Evolutionary conservation across 1,139 yeast species (phyloP), one percentile per base, ranked within the genome.

Genomic region (Candida sanyaensis): DNA sequence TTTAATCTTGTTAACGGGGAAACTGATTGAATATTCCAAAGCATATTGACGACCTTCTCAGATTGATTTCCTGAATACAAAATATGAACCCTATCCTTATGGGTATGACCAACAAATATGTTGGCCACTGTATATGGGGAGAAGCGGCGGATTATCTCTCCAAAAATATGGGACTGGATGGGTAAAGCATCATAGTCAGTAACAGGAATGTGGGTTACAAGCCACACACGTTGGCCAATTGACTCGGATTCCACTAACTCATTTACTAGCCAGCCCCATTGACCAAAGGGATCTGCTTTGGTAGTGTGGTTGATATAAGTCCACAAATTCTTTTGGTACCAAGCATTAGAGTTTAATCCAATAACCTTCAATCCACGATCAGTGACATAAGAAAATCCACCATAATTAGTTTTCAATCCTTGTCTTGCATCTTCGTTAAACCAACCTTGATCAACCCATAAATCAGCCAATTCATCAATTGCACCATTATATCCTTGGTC

Each of bases 61-160:
- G 68, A 68, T 30, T 68, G 55, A 48, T 70, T 66, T 23, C 75
- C 63, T 5, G 75, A 71, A 57, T 83, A 84, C 45, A 82, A 64
- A 8, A 85, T 70, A 44, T 79, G 76, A 68, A 84, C 84, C 63
- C 84, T 86, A 63, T 86, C 92, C 55, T 72, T 69, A 59, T 86
- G 92, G 7, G 89, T 85, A 60, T 85, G 90, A 23, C 90, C 92
- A 60, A 77, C 84, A 67, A 86, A 86, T 13, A 84, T 70, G 45
- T 78, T 84, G 10, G 90, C 87, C 62, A 86, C 82, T 9, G 87
- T 82, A 56, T 76, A 78, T 24, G 89, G 89, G 37, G 87, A 79
- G 61, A 84, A 86, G 58, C 91, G 74, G 56, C 82, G 82, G 27
- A 86, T 75, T 43, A 85, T 80, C 53, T 79, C 79, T 32, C 77